Conservation (phyloP, 495 filamentous ascomycete species). For the Penicillium lagena region DNA sequence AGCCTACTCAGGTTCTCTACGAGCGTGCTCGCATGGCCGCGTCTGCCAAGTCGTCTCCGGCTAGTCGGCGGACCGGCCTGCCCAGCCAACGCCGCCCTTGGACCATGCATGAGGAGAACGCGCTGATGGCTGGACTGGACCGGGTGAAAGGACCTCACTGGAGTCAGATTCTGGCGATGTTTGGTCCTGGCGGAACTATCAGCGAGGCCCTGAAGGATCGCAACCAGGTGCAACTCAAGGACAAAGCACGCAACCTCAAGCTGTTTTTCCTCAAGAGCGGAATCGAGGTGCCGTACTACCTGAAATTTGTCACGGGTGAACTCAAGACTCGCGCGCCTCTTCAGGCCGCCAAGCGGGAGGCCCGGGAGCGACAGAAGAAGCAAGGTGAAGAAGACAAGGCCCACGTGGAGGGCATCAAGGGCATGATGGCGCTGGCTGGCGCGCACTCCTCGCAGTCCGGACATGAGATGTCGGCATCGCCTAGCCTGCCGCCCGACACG, state of each 20-base stretch:
- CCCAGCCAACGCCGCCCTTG: slow-evolving; percentile 85
- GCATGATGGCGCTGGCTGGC: slow-evolving; percentile 57
- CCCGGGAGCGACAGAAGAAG: slow-evolving; percentile 61
- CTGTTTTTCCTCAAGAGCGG: slow-evolving; percentile 92
- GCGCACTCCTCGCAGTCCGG: slow-evolving; percentile 32
- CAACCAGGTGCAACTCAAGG: slow-evolving; percentile 92
- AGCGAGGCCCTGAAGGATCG: slow-evolving; percentile 85
- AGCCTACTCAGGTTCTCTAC: slow-evolving; percentile 72
- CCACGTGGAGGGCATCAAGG: slow-evolving; percentile 64
- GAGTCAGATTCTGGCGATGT: slow-evolving; percentile 89
- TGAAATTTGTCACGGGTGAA: slow-evolving; percentile 89
- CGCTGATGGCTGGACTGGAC: slow-evolving; percentile 86
- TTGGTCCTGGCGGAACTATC: slow-evolving; percentile 74
- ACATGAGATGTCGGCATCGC: slow-evolving; percentile 43
- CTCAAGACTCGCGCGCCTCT: slow-evolving; percentile 84
- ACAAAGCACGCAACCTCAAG: slow-evolving; percentile 92
- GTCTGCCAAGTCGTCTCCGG: slow-evolving; percentile 70
- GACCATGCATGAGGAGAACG: slow-evolving; percentile 86
- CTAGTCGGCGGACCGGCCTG: slow-evolving; percentile 64
- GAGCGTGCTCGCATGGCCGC: slow-evolving; percentile 78
- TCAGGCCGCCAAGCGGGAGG: slow-evolving; percentile 75
- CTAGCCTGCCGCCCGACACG: slow-evolving; percentile 33
- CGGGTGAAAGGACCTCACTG: slow-evolving; percentile 91
- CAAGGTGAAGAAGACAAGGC: slow-evolving; percentile 65
- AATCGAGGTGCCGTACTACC: slow-evolving; percentile 86